phyloP scores from a whole-genome alignment of 2,329 filamentous ascomycete genomes.

The Grosmannia huntii region DNA sequence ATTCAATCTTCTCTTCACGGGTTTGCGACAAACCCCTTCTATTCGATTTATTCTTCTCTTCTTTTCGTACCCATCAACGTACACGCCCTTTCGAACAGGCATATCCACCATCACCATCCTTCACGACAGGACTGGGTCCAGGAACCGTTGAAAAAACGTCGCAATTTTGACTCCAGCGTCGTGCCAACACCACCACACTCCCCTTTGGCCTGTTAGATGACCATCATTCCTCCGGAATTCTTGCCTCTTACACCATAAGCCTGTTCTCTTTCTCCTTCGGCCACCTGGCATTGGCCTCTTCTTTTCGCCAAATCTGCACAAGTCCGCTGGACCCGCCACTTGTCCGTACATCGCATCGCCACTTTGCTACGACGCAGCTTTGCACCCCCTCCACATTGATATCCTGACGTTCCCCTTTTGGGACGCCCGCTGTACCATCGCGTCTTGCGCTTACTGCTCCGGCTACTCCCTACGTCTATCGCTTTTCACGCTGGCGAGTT shows the following conservation, averaged over 20 bases:
- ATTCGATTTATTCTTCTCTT: slow-evolving; percentile 17
- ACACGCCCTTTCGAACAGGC: background rate
- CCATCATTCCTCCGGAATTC: slow-evolving; percentile 17
- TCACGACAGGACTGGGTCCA: slow-evolving; percentile 8
- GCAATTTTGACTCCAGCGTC: slow-evolving; percentile 20
- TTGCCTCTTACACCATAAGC: slow-evolving; percentile 12
- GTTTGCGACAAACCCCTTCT: slow-evolving; percentile 23
- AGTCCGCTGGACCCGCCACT: background rate
- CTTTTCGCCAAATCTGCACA: background rate
- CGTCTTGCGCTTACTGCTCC: background rate
- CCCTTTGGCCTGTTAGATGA: slow-evolving; percentile 19
- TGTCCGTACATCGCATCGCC: background rate
- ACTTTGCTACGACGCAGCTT: background rate
- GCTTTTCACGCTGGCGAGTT: slow-evolving; percentile 8
- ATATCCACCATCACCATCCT: slow-evolving; percentile 12
- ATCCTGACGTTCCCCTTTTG: background rate
- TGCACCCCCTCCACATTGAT: background rate
- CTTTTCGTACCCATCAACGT: background rate
- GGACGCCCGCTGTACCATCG: background rate
- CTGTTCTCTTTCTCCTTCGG: background rate
- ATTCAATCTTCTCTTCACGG: slow-evolving; percentile 2
- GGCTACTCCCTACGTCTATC: background rate
- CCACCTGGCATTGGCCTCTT: background rate
- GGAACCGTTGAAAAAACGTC: slow-evolving; percentile 6
- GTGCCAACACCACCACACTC: slow-evolving; percentile 7